These are phyloP conservation scores for Phytopythium sindhum DNA, from an alignment of 352 stramenopile species.

Conservation along the genomic window DNA sequence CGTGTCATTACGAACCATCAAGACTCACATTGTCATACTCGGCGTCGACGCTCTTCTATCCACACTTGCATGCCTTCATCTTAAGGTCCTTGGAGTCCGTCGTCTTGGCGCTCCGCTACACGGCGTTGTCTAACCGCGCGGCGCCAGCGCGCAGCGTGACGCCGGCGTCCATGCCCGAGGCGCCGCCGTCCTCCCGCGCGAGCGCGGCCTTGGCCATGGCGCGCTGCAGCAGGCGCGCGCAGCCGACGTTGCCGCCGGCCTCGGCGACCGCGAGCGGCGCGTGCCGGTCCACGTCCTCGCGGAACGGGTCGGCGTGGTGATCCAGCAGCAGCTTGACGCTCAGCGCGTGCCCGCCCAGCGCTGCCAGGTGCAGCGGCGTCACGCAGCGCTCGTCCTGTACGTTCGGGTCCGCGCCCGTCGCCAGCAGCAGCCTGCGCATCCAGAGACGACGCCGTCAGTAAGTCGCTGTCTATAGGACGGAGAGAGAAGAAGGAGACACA, in stretches of 20 bases:
- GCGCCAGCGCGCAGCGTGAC: slow-evolving; percentile 62
- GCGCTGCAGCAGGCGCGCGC: slow-evolving; percentile 63
- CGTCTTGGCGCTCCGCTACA: too few relatives aligned
- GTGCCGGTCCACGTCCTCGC: slow-evolving; percentile 76
- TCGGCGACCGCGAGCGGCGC: slow-evolving; percentile 65
- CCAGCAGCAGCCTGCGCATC: slow-evolving; percentile 46
- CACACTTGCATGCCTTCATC: neutral
- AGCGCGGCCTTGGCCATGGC: slow-evolving; percentile 73
- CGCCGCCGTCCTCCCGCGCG: slow-evolving; percentile 25
- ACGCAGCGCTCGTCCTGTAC: slow-evolving; percentile 69
- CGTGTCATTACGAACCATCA: neutral
- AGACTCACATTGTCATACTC: neutral
- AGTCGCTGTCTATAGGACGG: neutral
- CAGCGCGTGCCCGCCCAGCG: slow-evolving; percentile 65
- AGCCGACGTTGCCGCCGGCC: slow-evolving; percentile 75
- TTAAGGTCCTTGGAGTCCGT: neutral
- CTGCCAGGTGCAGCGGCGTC: slow-evolving; percentile 72
- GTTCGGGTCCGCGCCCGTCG: slow-evolving; percentile 61
- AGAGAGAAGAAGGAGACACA: slow-evolving; percentile 5
- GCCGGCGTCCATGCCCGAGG: slow-evolving; percentile 16
- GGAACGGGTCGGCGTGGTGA: slow-evolving; percentile 75
- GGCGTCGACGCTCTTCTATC: neutral
- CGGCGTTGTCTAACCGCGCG: slow-evolving; percentile 59
- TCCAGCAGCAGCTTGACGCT: slow-evolving; percentile 81
- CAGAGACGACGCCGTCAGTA: neutral